These are phyloP conservation scores for Coemansia sp. DNA, from an alignment of 192 early-diverging fungal species.

Conservation along the genomic window DNA sequence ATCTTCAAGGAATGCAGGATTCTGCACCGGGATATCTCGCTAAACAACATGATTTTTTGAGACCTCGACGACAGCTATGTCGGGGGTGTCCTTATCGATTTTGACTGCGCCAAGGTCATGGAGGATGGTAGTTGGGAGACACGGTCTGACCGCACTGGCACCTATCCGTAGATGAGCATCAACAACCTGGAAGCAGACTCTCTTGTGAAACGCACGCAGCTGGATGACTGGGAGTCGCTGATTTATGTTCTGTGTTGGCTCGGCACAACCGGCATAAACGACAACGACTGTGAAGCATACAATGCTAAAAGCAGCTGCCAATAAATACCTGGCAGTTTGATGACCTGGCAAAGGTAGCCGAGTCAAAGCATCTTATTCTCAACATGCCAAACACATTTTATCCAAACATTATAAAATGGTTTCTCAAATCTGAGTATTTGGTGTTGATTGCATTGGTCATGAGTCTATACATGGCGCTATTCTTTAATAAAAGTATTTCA, in stretches of 20 bases:
- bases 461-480: not conserved
- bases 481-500: not conserved
- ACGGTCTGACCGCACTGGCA: constrained; percentile 2
- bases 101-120: constrained; percentile 14
- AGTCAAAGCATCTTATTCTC: not conserved
- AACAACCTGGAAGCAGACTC: not conserved
- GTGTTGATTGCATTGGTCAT: not conserved
- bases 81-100: constrained; percentile 18
- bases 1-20: constrained; percentile 11
- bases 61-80: not conserved
- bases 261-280: not conserved
- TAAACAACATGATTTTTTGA: constrained; percentile 17
- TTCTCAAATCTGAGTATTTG: not conserved
- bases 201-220: not conserved
- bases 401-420: not conserved
- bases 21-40: constrained; percentile 26
- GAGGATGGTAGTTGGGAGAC: not conserved
- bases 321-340: not conserved
- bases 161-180: constrained; percentile 20
- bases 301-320: not conserved
- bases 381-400: not conserved
- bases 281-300: not conserved
- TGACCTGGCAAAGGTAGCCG: not conserved
- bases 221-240: constrained; percentile 27
- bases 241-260: constrained; percentile 6